A percentile compares a stretch with the other conserved stretches of the same genome.
These are phyloP conservation scores for Pugionium dolabratum DNA, from an alignment of 345 rosid species.

Conservation along the genomic window DNA sequence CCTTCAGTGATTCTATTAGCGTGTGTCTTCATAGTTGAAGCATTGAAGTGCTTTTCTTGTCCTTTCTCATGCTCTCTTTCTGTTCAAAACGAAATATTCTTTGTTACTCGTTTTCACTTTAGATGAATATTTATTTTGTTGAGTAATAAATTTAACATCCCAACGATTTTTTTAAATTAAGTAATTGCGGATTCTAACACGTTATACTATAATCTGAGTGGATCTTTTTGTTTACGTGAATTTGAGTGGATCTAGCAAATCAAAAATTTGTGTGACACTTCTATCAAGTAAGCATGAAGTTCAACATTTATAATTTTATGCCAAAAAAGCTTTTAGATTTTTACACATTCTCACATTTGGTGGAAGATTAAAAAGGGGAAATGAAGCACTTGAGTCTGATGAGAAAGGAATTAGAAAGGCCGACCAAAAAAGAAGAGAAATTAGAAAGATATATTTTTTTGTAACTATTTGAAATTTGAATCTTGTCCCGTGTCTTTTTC, in stretches of 20 bases:
- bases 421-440: background rate
- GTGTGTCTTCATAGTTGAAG: background rate
- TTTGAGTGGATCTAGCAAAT: background rate
- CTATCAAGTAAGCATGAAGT: background rate
- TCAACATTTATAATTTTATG: background rate
- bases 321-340: background rate
- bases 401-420: background rate
- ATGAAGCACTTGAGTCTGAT: slow-evolving; percentile 32
- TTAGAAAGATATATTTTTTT: slow-evolving; percentile 11
- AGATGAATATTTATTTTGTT: background rate
- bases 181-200: background rate
- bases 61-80: too few relatives aligned
- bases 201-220: background rate
- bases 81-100: too few relatives aligned
- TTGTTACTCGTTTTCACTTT: background rate
- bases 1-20: too few relatives aligned
- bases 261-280: background rate
- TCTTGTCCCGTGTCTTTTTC: slow-evolving; percentile 23
- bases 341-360: background rate
- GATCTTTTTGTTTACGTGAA: too few relatives aligned
- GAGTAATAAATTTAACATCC: background rate
- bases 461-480: slow-evolving; percentile 34
- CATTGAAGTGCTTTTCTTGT: background rate
- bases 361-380: background rate
- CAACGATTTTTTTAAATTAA: background rate